Conservation (phyloP, 129 eudicot genomes). For the sunflower (Helianthus annuus) region HanXRQr2.0-SUNRISE NC_035441.2:185054675-185055174, state of each 20-base stretch:
- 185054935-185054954: neutral
- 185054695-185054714: conserved; percentile 21
- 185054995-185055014: too few species aligned
- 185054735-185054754: conserved; percentile 19
- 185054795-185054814: conserved; percentile 10
- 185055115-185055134: too few species aligned
- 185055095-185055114: too few species aligned
- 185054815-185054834: neutral
- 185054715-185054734: conserved; percentile 26
- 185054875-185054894: neutral
- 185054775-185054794: conserved; percentile 12
- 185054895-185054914: conserved; percentile 13
- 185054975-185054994: too few species aligned
- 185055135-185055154: too few species aligned
- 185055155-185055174: too few species aligned
- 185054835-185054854: neutral
- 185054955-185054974: too few species aligned
- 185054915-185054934: neutral
- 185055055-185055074: too few species aligned
- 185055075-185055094: too few species aligned
- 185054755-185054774: conserved; percentile 22
- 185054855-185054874: neutral
- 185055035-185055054: too few species aligned
- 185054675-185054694: neutral
- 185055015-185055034: too few species aligned